phyloP scores from a whole-genome alignment of 2,329 filamentous ascomycete genomes.

The Pseudocercospora musae region DNA sequence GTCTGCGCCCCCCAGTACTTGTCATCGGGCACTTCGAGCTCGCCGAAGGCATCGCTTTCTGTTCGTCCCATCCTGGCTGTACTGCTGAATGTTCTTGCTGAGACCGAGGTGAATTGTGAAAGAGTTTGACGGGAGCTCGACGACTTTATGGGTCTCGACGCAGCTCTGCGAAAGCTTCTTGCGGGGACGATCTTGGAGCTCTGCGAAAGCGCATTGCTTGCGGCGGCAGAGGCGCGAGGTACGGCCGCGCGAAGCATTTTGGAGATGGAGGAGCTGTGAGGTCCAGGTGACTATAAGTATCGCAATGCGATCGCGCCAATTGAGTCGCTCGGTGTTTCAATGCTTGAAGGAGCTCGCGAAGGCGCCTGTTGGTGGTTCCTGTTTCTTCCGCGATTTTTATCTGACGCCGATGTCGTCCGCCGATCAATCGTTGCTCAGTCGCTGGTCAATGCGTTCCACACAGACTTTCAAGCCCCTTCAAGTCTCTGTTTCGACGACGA shows the following conservation, averaged over 20 bases:
- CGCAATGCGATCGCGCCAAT: not conserved
- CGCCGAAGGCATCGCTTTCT: conserved; percentile 97
- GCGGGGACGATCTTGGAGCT: conserved; percentile 14
- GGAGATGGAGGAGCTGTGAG: not conserved
- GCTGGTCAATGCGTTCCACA: not conserved
- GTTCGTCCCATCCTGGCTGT: conserved; percentile 52
- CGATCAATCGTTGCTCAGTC: not conserved
- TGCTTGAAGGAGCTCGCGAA: not conserved
- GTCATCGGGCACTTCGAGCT: conserved; percentile 85
- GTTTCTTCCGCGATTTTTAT: not conserved
- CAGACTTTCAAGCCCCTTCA: not conserved
- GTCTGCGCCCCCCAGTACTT: conserved; percentile 99
- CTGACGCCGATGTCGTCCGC: not conserved
- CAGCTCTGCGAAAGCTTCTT: conserved; percentile 12
- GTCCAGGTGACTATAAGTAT: not conserved
- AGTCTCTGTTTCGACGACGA: not conserved
- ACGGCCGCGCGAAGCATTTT: conserved; percentile 21
- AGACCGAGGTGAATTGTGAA: conserved; percentile 1
- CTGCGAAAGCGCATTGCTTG: conserved; percentile 11
- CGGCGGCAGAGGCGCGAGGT: conserved; percentile 15
- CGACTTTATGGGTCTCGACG: conserved; percentile 4
- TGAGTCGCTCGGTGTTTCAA: not conserved
- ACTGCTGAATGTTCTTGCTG: conserved; percentile 30
- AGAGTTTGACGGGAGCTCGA: conserved; percentile 1
- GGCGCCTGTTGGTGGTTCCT: not conserved